Evolutionary conservation across 129 eudicot genomes (phyloP), one percentile per base, ranked within the genome.

Genomic region (Tagetes patula): DNA sequence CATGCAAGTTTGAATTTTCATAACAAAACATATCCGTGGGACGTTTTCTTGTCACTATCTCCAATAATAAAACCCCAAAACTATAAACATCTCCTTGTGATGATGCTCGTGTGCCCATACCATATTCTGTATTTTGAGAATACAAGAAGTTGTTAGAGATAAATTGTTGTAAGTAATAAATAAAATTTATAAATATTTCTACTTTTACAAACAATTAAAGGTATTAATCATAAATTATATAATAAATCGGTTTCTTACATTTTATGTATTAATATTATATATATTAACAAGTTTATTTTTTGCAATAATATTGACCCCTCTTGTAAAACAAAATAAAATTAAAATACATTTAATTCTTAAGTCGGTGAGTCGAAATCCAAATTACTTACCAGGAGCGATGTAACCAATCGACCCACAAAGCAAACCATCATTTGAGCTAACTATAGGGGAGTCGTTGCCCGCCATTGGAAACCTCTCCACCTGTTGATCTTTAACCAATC

Each of bases 321-420:
- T 4, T 3, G 27, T 20, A 20, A 55, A 0, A 55, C 30, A 45
- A 67, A 67, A 67, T 8, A 31, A 27, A 67, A 67, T 10, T 11
- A 12, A 6, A 12, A 31, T 42, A 8, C 8, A 8, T 10, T 36
- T 67, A 5, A 27, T 30, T 52, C 11, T 14, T 27, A 46, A 55
- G 62, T 30, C 27, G 30, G 8, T 20, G 8, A 6, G 60, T 53
- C 34, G 4, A 56, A 55, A 30, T 12, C 4, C 2, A 9, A 3
- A 56, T 49, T 34, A 58, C 75, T n/a, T 77, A 88, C 97, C 97
- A 0, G 97, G 97, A 76, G 97, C 92, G 48, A 91, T 91, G 73
- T 91, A 91, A 47, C 97, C 97, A 42, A 91, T 75, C 42, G 96
- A 86, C 12, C 97, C 92, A 65, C 97, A 91, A 38, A 91, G 84